Evolutionary conservation across 2,329 filamentous ascomycete genomes (phyloP).

Genomic region (Trichophyton verrucosum): DNA sequence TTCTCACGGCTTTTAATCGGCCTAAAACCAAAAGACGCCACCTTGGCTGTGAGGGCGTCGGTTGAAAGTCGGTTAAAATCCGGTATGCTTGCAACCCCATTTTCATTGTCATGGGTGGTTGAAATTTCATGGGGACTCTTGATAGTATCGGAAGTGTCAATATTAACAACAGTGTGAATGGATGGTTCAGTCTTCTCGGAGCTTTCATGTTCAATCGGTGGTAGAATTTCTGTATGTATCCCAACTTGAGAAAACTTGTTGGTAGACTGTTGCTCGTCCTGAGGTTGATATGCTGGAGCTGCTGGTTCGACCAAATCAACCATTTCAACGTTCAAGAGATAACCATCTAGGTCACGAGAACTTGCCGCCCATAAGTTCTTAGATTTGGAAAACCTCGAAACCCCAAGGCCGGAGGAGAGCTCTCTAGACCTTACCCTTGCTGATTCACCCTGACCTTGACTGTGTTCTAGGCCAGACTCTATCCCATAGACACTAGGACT

Average conservation of each 20-base stretch:
- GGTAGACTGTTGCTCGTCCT: too few species aligned
- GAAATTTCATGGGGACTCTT: background rate
- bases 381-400: constrained; percentile 18
- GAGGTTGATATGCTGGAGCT: constrained; percentile 4
- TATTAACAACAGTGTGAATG: background rate
- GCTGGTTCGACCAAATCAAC: constrained; percentile 45
- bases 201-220: background rate
- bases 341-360: constrained; percentile 53
- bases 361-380: constrained; percentile 57
- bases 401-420: constrained; percentile 6
- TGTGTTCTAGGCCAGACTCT: constrained; percentile 41
- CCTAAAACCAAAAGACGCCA: constrained; percentile 60
- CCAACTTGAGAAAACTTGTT: background rate
- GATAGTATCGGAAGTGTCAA: background rate
- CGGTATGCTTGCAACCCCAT: constrained; percentile 28
- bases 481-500: constrained; percentile 45
- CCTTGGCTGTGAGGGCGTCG: constrained; percentile 47
- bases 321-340: constrained; percentile 50
- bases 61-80: constrained; percentile 52
- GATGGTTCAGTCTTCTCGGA: background rate
- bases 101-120: background rate
- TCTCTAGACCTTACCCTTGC: constrained; percentile 40
- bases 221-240: background rate
- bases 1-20: constrained; percentile 53
- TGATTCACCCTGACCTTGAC: constrained; percentile 29